Base-by-base conservation (phyloP, 345 rosid species). In the Cardamine resedifolia region DNA sequence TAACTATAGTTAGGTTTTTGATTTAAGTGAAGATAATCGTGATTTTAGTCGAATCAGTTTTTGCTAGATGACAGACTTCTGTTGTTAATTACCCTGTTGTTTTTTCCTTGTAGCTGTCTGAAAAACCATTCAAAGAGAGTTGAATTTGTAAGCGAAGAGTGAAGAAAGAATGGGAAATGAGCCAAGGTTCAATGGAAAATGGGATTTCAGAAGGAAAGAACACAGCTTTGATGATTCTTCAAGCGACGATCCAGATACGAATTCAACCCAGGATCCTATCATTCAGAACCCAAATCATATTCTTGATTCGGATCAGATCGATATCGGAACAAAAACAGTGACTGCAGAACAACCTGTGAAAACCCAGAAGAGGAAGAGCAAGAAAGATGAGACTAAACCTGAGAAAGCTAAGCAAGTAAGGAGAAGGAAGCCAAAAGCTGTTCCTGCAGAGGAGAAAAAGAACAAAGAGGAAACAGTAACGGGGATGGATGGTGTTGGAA, bases 181-280 rank as follows among this genome's bases (percentile, higher is more conserved):
- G 61, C 20, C 56, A 38, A 70, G 18, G 53, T 76, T 70, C 36
- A 70, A 24, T 57, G 76, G 43, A 61, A 76, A 57, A 70, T 76
- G 75, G 76, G 80, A 76, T 64, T 70, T 76, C 53, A 64, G 80
- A 76, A 76, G 80, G 62, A 53, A 70, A 70, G 76, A 70, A 4
- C 41, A 57, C 56, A 31, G 12, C 19, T 76, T 38, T 57, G 76
- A 76, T 39, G 75, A 76, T 57, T 76, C 80, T 64, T 76, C 80
- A 12, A 64, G 72, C 4, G 80, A 76, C 41, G 75, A 76, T 48
- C 75, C 60, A 23, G 71, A 70, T 57, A 20, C 71, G 24, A 57
- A 63, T 30, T 70, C 71, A 16, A 34, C 33, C 11, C 64, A 4
- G 0, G 65, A 62, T 18, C 75, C 64, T 5, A 15, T 18, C 55